Percentiles rank a stretch among this genome's conserved stretches.
These are phyloP conservation scores for Daldinia eschscholtzii DNA, from an alignment of 2,329 filamentous ascomycete species.

Conservation along the genomic window DNA sequence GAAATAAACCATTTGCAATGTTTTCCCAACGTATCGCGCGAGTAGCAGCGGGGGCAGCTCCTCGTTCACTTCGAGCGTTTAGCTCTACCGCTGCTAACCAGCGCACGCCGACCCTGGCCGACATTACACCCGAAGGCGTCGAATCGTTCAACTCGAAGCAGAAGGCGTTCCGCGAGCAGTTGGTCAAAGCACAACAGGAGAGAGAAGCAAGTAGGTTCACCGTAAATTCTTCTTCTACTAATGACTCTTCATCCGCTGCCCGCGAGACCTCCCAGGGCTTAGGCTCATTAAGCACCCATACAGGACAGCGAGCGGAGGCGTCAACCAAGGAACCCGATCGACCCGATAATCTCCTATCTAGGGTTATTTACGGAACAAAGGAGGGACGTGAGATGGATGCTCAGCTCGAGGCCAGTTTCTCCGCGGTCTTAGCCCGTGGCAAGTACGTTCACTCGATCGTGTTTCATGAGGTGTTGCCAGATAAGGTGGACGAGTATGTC, in stretches of 20 bases:
- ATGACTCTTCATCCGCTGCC: conserved; percentile 25
- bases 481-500: conserved; percentile 95
- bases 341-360: conserved; percentile 80
- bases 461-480: conserved; percentile 94
- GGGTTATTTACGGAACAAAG: conserved; percentile 95
- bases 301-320: conserved; percentile 70
- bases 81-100: conserved; percentile 64
- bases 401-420: conserved; percentile 96
- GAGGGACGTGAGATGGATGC: conserved; percentile 94
- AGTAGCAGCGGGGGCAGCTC: conserved; percentile 58
- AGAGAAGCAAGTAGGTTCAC: conserved; percentile 82
- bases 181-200: conserved; percentile 82
- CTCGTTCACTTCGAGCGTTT: conserved; percentile 68
- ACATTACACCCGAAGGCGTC: conserved; percentile 80
- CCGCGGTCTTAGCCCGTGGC: conserved; percentile 90
- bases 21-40: conserved; percentile 65
- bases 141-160: conserved; percentile 85
- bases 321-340: conserved; percentile 70
- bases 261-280: conserved; percentile 61
- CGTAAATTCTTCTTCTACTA: conserved; percentile 40
- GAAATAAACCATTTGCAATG: conserved; percentile 55
- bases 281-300: conserved; percentile 71
- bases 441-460: conserved; percentile 99
- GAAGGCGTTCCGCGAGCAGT: conserved; percentile 85
- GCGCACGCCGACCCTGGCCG: conserved; percentile 82